Percentiles rank a stretch among this genome's conserved stretches.
These are phyloP conservation scores for Tylopilus rubrobrunneus DNA, from an alignment of 768 basidiomycete genomes.

Conservation along the genomic window DNA sequence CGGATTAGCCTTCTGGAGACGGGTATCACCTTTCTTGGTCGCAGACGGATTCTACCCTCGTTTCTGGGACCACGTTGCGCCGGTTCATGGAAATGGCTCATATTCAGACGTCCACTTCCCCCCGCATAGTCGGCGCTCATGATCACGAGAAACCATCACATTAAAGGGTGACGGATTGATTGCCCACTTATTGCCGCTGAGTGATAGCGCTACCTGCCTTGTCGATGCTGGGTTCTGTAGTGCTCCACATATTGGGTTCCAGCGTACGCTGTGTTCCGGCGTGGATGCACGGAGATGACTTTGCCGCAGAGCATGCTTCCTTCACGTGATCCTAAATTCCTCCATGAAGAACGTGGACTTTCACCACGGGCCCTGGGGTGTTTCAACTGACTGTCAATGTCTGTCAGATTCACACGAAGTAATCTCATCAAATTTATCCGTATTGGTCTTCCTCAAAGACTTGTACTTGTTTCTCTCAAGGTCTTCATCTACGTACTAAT, in stretches of 20 bases:
- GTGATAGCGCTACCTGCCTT: slow-evolving; percentile 4
- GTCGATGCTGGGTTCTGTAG: slow-evolving; percentile 1
- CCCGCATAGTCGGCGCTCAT: slow-evolving; percentile 19
- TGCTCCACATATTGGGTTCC: neutral
- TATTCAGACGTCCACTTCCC: neutral
- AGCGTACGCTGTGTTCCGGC: neutral
- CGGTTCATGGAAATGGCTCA: neutral
- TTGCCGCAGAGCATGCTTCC: neutral
- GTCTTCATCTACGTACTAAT: neutral
- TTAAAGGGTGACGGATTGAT: slow-evolving; percentile 7
- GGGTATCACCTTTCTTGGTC: neutral
- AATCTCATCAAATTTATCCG: neutral
- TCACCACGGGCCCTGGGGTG: neutral
- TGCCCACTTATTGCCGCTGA: slow-evolving; percentile 21
- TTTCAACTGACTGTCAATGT: neutral
- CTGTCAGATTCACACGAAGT: neutral
- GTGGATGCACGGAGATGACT: slow-evolving; percentile 25
- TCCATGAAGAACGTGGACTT: neutral
- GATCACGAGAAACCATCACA: slow-evolving; percentile 10
- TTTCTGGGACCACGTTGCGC: neutral
- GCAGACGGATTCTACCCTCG: neutral
- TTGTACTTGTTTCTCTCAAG: neutral
- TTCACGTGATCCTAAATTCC: slow-evolving; percentile 5
- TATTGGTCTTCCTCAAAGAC: neutral
- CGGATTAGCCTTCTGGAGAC: neutral